Percentiles rank a stretch among this genome's conserved stretches.
phyloP scores from a whole-genome alignment of 2,329 filamentous ascomycete species.

The Phoma sp. region DNA sequence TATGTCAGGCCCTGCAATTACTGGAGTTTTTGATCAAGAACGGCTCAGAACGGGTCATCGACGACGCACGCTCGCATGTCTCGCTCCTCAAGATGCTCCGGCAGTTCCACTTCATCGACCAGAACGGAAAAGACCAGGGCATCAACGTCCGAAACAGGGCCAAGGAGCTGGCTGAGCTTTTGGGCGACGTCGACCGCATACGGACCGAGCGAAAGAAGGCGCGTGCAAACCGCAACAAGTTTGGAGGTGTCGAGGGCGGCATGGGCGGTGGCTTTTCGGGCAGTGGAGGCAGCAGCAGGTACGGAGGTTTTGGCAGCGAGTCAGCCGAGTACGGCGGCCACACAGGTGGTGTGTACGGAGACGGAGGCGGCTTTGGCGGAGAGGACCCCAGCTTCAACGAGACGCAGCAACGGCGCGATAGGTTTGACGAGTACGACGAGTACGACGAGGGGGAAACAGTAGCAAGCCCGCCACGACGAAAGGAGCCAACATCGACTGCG shows the following conservation, averaged over 20 bases:
- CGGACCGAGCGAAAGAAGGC: slow-evolving; percentile 83
- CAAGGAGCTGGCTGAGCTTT: slow-evolving; percentile 93
- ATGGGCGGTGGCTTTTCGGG: slow-evolving; percentile 62
- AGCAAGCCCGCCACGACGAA: slow-evolving; percentile 60
- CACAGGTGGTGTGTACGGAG: slow-evolving; percentile 84
- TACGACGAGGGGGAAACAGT: slow-evolving; percentile 76
- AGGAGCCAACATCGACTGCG: slow-evolving; percentile 51
- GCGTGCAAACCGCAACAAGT: slow-evolving; percentile 88
- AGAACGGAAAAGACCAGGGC: slow-evolving; percentile 97
- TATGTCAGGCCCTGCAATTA: slow-evolving; percentile 75
- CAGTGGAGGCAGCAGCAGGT: slow-evolving; percentile 64
- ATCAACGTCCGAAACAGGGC: slow-evolving; percentile 96
- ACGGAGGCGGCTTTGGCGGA: slow-evolving; percentile 91
- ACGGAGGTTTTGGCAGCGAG: slow-evolving; percentile 86
- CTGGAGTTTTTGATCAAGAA: slow-evolving; percentile 98
- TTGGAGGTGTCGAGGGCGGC: slow-evolving; percentile 91
- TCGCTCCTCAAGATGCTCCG: slow-evolving; percentile 97
- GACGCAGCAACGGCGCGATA: slow-evolving; percentile 68
- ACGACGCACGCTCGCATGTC: slow-evolving; percentile 94
- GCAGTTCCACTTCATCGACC: slow-evolving; percentile 96
- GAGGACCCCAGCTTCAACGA: slow-evolving; percentile 72
- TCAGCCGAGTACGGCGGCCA: slow-evolving; percentile 68
- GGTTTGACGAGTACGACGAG: slow-evolving; percentile 97
- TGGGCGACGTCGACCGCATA: slow-evolving; percentile 90
- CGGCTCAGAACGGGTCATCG: slow-evolving; percentile 94